Conservation (phyloP, 768 basidiomycete genomes). For the Paxillus ammoniavirescens region DNA sequence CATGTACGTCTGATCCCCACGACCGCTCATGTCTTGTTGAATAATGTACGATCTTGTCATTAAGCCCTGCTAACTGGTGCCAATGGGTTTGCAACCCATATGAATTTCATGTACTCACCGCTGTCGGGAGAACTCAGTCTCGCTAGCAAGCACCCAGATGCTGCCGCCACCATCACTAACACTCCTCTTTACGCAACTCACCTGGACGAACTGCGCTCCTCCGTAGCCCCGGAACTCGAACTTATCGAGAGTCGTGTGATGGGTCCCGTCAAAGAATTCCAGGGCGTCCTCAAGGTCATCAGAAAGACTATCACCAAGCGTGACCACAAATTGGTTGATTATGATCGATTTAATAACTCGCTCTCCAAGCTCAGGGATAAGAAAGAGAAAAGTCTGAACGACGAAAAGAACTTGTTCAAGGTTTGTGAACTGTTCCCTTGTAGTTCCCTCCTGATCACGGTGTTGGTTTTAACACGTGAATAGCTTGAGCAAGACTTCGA, state of each 20-base stretch:
- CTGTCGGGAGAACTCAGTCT: conserved; percentile 77
- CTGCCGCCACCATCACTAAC: conserved; percentile 74
- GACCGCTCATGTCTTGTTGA: not conserved
- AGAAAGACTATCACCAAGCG: conserved; percentile 95
- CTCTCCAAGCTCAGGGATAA: conserved; percentile 95
- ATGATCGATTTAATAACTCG: conserved; percentile 94
- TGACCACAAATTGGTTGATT: conserved; percentile 96
- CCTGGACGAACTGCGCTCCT: conserved; percentile 79
- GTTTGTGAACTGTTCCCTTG: conserved; percentile 36
- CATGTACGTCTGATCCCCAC: conserved; percentile 38
- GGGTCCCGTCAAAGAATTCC: conserved; percentile 86
- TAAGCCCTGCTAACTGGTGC: conserved; percentile 68
- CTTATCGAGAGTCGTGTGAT: conserved; percentile 86
- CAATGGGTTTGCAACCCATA: conserved; percentile 62
- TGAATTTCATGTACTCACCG: conserved; percentile 61
- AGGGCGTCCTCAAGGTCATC: conserved; percentile 81
- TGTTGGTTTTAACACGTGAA: not conserved
- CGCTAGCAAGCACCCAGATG: conserved; percentile 72
- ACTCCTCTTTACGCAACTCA: conserved; percentile 68
- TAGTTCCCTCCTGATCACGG: not conserved
- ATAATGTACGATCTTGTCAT: conserved; percentile 2
- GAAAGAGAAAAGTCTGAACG: conserved; percentile 93
- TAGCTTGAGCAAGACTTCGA: conserved; percentile 97
- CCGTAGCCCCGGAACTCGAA: conserved; percentile 88
- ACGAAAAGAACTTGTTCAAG: conserved; percentile 98